Conservation (phyloP, 2,329 filamentous ascomycete genomes). For the Ambrosiella beaveri region DNA sequence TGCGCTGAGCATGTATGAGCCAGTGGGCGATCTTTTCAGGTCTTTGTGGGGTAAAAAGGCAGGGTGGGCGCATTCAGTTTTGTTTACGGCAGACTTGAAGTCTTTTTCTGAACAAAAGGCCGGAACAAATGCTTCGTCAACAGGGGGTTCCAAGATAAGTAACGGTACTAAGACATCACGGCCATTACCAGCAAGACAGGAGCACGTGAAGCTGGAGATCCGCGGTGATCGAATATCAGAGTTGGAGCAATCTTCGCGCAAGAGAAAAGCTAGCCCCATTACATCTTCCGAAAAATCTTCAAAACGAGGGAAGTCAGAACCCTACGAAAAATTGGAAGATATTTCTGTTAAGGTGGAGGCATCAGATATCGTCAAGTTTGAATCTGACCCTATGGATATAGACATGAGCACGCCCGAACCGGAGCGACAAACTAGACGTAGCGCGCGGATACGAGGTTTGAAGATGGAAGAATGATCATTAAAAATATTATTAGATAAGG, state of each 20-base stretch:
- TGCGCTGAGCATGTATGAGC: conserved; percentile 76
- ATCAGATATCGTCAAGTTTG: conserved; percentile 5
- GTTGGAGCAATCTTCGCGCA: conserved; percentile 18
- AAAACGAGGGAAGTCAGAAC: conserved; percentile 2
- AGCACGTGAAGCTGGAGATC: conserved; percentile 16
- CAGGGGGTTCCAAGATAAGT: conserved; percentile 14
- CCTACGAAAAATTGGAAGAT: not conserved
- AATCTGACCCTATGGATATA: conserved; percentile 10
- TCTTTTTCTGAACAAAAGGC: conserved; percentile 53
- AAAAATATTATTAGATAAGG: no score
- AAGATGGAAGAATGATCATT: conserved; percentile 6
- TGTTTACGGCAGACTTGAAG: conserved; percentile 84
- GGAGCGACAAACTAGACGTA: conserved; percentile 9
- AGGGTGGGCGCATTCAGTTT: conserved; percentile 91
- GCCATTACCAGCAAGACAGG: no score
- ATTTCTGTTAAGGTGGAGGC: conserved; percentile 7
- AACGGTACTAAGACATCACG: no score
- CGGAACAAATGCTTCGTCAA: not conserved
- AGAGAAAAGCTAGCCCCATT: conserved; percentile 9
- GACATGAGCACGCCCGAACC: conserved; percentile 9
- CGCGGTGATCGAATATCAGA: conserved; percentile 15
- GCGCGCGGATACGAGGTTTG: conserved; percentile 6
- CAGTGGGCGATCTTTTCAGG: conserved; percentile 78
- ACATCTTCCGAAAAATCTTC: not conserved
- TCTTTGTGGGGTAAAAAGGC: conserved; percentile 82